Evolutionary conservation across 192 early-diverging fungal species (phyloP).

Genomic region (Piromyces finnis): DNA sequence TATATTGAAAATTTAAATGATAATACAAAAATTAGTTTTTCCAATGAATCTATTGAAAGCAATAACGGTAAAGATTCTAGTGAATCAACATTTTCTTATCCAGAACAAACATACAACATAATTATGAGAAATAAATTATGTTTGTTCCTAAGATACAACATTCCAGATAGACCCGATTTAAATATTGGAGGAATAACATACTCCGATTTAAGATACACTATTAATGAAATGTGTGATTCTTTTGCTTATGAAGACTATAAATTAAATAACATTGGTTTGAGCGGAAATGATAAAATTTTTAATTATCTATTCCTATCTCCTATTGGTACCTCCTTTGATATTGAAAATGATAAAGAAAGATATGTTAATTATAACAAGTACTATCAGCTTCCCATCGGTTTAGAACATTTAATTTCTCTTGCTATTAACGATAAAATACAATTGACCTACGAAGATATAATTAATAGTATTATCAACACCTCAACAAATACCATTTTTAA

Average conservation of each 20-base stretch:
- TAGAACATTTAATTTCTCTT: background rate
- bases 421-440: background rate
- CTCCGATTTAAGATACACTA: background rate
- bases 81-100: no score
- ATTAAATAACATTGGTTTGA: background rate
- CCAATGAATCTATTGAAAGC: background rate
- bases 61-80: background rate
- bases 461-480: background rate
- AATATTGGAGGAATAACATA: background rate
- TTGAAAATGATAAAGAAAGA: background rate
- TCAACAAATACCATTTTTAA: background rate
- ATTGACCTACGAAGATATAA: background rate
- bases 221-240: background rate
- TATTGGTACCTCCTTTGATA: background rate
- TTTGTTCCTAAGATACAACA: background rate
- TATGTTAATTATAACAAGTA: background rate
- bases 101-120: background rate
- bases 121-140: background rate
- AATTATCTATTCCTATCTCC: background rate
- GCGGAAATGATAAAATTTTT: background rate
- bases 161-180: background rate
- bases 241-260: background rate
- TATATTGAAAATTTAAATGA: background rate
- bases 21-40: background rate
- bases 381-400: background rate